Evolutionary conservation across 768 basidiomycete genomes (phyloP), one percentile per base, ranked within the genome.

Genomic region (Paxillus rubicundulus): DNA sequence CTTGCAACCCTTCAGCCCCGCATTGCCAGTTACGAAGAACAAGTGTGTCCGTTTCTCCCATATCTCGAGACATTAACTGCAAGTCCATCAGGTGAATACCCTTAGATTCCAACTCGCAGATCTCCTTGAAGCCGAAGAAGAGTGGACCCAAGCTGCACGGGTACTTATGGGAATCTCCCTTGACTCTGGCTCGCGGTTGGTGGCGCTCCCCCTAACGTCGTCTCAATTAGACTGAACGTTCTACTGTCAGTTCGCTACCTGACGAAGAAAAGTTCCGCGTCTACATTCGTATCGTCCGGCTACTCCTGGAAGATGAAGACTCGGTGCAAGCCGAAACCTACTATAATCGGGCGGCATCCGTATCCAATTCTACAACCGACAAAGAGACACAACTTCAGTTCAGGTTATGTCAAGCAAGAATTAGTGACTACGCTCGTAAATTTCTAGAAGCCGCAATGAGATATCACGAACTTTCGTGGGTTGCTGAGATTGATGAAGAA

Each of bases 281-380:
- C 34, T 97, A 98, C 66, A 85, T 98, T 53, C 88, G 95, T 52
- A 96, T 98, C 58, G 91, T 98, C 47, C 86, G 97, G 16, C 79
- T 98, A 5, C 79, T 97, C 17, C 79, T 99, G 32, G 96, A 99
- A 74, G 94, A 97, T 50, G 94, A 96, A 67, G 96, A 99, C 64
- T 92, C 91, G 4, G 88, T 95, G 2, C 91, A 94, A 70, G 97
- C 97, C n/a, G 96, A 98, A 67, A 91, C 93, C 2, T 98, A 94
- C 72, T 96, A 96, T 70, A 96, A 95, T 64, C 89, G 97, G 50
- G 97, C 97, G 17, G 91, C 93, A 1, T 81, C 94, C 18, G 81
- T 98, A 18, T 85, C 92, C 20, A 89, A 93, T 67, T 82, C 86
- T 14, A 82, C 88, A 36, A 77, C 75, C 14, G 85, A 98, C 71